Evolutionary conservation across 768 basidiomycete genomes (phyloP), one percentile per base, ranked within the genome.

Genomic region (Tephrocybe sp.): DNA sequence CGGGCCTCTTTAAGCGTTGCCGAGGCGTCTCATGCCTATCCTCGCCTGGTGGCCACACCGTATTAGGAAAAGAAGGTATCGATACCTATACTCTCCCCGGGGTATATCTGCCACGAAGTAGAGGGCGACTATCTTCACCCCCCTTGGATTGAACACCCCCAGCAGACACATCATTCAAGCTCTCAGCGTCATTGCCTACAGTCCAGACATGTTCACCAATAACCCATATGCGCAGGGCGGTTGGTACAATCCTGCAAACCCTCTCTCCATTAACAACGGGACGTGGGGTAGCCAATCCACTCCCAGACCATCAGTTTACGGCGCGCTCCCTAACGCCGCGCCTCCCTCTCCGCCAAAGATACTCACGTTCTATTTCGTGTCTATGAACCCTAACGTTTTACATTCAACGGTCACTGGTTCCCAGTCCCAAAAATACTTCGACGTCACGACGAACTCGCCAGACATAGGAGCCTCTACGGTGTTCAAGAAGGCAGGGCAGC

Each of bases 391-490:
- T 4, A 68, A 67, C 33, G 65, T 80, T 18, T 64, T 79, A 24
- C 72, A 79, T 60, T 79, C 68, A 53, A 68, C 57, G 20, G 70
- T 80, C 46, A 53, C 73, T 44, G 77, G 77, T 1, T 73, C 78
- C 0, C 65, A 70, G 48, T 63, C 64, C 14, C 69, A 71, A 52
- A 69, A 72, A 17, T 69, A 68, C 18, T 75, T 77, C 57, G 70
- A 72, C 41, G 50, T 79, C 53, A 61, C 53, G 21, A 77, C 77
- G 28, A 67, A 68, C 45, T 47, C 65, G n/a, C 63, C 56, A 4
- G 43, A 56, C 17, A 43, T 51, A 15, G 56, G 54, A 20, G 57
- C 58, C 23, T 58, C 60, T 17, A 65, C 65, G 2, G 37, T 69
- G 6, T 54, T 66, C 37, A 48, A 40, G 9, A 61, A 65, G 26